Evolutionary conservation across 2,329 filamentous ascomycete species (phyloP).

Genomic region (Penicillium hordei): DNA sequence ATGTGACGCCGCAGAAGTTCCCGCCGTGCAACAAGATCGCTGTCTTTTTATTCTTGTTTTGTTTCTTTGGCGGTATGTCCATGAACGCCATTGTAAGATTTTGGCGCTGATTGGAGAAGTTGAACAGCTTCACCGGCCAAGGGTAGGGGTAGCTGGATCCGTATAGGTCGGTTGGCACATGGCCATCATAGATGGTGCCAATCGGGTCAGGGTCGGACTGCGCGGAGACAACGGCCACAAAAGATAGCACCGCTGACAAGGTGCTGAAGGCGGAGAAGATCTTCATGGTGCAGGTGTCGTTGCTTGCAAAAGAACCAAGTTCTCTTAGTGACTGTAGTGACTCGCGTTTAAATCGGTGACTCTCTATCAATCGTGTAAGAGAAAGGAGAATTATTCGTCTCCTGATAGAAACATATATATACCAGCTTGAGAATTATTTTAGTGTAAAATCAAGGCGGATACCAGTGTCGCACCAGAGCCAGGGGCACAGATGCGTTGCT

Average conservation of each 20-base stretch:
- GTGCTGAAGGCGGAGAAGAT: background rate
- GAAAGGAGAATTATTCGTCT: background rate
- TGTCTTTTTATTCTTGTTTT: slow-evolving; percentile 3
- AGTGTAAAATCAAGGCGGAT: background rate
- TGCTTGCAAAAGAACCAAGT: background rate
- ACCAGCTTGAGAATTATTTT: background rate
- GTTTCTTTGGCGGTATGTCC: slow-evolving; percentile 6
- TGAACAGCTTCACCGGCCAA: slow-evolving; percentile 18
- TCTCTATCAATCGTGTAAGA: background rate
- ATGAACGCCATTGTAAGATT: slow-evolving; percentile 18
- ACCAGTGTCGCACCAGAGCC: background rate
- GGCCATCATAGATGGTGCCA: slow-evolving; percentile 14
- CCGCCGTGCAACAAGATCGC: slow-evolving; percentile 15
- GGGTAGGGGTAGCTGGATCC: slow-evolving; percentile 14
- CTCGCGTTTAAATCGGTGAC: background rate
- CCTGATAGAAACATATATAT: background rate
- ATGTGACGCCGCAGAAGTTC: slow-evolving; percentile 18
- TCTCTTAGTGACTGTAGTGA: background rate
- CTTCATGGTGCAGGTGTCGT: slow-evolving; percentile 2
- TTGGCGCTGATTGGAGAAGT: slow-evolving; percentile 18
- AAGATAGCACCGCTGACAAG: slow-evolving; percentile 1
- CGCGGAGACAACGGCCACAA: background rate
- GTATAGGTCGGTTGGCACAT: slow-evolving; percentile 10
- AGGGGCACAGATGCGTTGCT: background rate
- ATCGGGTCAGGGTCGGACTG: slow-evolving; percentile 12